Base-by-base conservation (phyloP, 805 yeast genomes). In the Pichia exigua region DNA sequence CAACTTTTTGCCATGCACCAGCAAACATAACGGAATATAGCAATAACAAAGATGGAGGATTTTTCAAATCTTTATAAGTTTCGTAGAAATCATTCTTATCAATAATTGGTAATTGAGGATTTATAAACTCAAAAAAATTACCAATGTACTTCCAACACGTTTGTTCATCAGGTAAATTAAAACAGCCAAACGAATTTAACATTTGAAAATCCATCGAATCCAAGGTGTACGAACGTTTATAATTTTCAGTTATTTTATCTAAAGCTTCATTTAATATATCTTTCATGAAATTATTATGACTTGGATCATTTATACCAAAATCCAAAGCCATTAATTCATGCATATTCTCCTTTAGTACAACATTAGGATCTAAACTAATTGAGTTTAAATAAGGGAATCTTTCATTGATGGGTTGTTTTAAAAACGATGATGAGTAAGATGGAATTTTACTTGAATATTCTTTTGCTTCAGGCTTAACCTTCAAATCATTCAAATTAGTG, bases 71-170 rank as follows among this genome's bases (percentile, higher is more conserved):
- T 58, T 76, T 74, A 62, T 82, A 80, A 52, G 72, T 74, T 44
- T 70, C 62, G 80, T 83, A 75, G 64, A 87, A 87, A 60, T 73
- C 73, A 0, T 79, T 71, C 46, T 82, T 71, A 67, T 87, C 81
- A 47, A 87, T 71, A 22, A 86, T 76, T 9, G 95, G 95, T 59
- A 86, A 88, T 42, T 85, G 78, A 52, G 78, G 77, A 47, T 76
- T 78, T 39, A 85, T 75, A 54, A 76, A 76, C 44, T 75, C 78
- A 59, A 87, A 87, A 65, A 75, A 87, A 46, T 76, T 70, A 44
- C 79, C 73, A 42, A 87, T 75, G 53, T 83, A 71, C 56, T 78
- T 84, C 62, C 79, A 79, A 54, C 86, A 77, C 12, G 85, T 70
- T 28, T 75, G 79, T 44, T 75, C 70, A n/a, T 80, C 77, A 0